Base-by-base conservation (phyloP, 2,329 filamentous ascomycete species). In the Clarireedia sp. region DNA sequence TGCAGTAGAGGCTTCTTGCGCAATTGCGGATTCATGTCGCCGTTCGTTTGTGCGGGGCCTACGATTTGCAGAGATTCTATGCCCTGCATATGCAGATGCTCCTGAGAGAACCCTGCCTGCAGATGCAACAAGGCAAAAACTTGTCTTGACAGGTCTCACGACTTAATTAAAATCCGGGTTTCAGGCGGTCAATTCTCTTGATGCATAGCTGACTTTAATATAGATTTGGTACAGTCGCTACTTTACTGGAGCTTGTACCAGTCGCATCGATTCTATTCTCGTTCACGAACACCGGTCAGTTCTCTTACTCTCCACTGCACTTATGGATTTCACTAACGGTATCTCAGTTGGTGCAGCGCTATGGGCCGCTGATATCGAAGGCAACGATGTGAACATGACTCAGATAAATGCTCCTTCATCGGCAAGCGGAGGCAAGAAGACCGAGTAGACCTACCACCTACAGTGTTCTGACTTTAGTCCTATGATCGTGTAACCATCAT, bases 311-410 rank as follows among this genome's bases (percentile, higher is more conserved):
- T 26, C 10, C 24, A 38, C 14, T 33, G 9, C 5, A 16, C 50
- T 1, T 43, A 12, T 36, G 8, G 54, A 9, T 23, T n/a, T 44
- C 54, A 3, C 57, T 51, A 54, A 54, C 16, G 1, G 16, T n/a
- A 14, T 54, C 36, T 7, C 48, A 84, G 90, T 95, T 57, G 92
- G 90, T 7, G 92, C 91, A 53, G 92, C 92, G 7, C 74, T 97
- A n/a, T 96, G 90, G 90, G 91, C 92, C 41, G 88, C 89, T 17
- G 90, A 95, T 69, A 81, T 95, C 57, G 90, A 95, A 53, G 57
- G 55, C 24, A 66, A 64, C 51, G 63, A 65, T 46, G 62, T 59
- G 2, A 52, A 37, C 7, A 68, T 66, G 64, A 66, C 63, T 17
- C 60, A 65, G 62, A 64, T 63, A 9, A 51, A 57, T 24, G 50